phyloP scores from a whole-genome alignment of 2,329 filamentous ascomycete species.

The Cyphellophora attinorum region DNA sequence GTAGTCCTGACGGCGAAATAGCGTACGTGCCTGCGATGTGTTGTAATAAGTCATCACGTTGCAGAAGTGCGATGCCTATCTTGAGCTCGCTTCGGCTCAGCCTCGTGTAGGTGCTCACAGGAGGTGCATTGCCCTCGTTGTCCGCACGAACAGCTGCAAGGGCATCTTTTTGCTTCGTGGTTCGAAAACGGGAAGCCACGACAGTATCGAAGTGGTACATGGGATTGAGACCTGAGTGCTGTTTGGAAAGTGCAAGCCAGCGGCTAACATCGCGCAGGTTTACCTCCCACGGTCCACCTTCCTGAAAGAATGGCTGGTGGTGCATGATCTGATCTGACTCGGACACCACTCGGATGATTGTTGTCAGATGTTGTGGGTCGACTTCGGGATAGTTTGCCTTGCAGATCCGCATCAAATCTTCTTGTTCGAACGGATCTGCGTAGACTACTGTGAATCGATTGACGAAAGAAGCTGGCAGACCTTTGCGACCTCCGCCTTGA shows the following conservation, averaged over 20 bases:
- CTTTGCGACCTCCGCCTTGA: slow-evolving; percentile 91
- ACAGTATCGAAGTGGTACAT: slow-evolving; percentile 73
- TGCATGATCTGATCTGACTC: slow-evolving; percentile 65
- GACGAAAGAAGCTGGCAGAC: slow-evolving; percentile 88
- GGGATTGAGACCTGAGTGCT: slow-evolving; percentile 48
- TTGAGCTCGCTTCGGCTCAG: slow-evolving; percentile 59
- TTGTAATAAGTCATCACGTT: slow-evolving; percentile 42
- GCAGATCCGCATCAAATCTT: slow-evolving; percentile 77
- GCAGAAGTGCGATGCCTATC: slow-evolving; percentile 65
- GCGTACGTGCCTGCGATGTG: slow-evolving; percentile 20
- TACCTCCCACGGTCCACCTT: slow-evolving; percentile 84
- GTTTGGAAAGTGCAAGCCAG: slow-evolving; percentile 63
- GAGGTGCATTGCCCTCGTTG: neutral
- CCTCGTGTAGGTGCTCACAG: slow-evolving; percentile 59
- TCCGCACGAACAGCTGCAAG: slow-evolving; percentile 45
- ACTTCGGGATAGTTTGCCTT: slow-evolving; percentile 63
- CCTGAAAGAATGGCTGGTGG: slow-evolving; percentile 39
- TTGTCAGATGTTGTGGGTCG: slow-evolving; percentile 47
- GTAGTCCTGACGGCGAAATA: slow-evolving; percentile 38
- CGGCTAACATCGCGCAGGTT: slow-evolving; percentile 84
- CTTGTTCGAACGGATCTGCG: slow-evolving; percentile 74
- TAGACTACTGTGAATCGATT: slow-evolving; percentile 98
- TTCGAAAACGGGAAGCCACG: slow-evolving; percentile 81
- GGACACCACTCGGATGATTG: slow-evolving; percentile 71
- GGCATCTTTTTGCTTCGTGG: slow-evolving; percentile 53